Base-by-base conservation (phyloP, 768 basidiomycete species). In the Pulveroboletus ravenelii region DNA sequence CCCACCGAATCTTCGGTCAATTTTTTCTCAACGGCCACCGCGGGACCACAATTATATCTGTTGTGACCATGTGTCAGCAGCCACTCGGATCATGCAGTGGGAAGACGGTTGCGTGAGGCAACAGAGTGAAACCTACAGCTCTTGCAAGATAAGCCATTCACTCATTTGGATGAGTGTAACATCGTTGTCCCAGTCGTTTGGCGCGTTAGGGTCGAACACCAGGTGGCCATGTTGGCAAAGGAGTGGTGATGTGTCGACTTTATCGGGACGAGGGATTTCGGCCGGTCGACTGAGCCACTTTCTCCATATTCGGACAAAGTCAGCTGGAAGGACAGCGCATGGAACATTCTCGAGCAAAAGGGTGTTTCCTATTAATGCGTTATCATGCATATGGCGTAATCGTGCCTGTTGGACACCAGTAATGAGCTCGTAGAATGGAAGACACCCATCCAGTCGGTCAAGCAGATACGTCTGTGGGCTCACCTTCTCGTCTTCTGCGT, bases 401-500 rank as follows among this genome's bases (percentile, higher is more conserved):
- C 72, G 78, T 32, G 79, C 81, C 87, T 89, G 46, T 53, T 45
- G 44, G 40, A 20, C 35, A 41, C 44, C 41, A 30, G 36, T 52
- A 60, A 50, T 60, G 53, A 51, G 51, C 41, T 50, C 50, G 48
- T 42, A 31, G 41, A 61, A 53, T 60, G 54, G 58, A 63, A 36
- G 51, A 17, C 36, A 37, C 15, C 5, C 14, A 31, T 46, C 42
- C 48, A 17, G 46, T 31, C 25, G 10, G 36, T 27, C 15, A 13
- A 35, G 34, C n/a, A 49, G 45, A 47, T 41, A 41, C 35, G 50
- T 37, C 38, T 41, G 43, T n/a, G 13, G 49, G 27, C 50, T 43
- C 47, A 85, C 89, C 81, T 88, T 90, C 69, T 91, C 89, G 17
- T 85, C 81, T 62, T 89, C 89, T 23, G 85, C 85, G 49, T 74